Evolutionary conservation across 1,139 yeast species (phyloP).

Genomic region (Yamadazyma atmosphaerica): DNA sequence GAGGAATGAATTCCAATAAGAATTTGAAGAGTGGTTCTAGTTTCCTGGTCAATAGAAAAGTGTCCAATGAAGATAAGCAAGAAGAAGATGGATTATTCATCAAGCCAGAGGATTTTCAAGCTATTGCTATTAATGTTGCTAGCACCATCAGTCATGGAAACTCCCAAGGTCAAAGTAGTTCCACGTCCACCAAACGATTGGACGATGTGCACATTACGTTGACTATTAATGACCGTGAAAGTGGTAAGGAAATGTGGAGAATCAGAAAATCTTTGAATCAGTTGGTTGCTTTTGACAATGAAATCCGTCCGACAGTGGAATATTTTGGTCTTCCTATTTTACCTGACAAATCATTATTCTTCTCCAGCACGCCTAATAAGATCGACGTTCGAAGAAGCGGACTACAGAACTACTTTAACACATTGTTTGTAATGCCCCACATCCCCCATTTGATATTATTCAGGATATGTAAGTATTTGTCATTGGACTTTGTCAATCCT

Average conservation of each 20-base stretch:
- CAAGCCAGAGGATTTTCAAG: constrained; percentile 65
- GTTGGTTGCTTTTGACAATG: constrained; percentile 54
- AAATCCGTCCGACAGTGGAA: constrained; percentile 54
- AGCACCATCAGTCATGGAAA: constrained; percentile 45
- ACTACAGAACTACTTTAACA: constrained; percentile 61
- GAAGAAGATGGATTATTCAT: constrained; percentile 42
- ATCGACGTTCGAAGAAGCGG: constrained; percentile 60
- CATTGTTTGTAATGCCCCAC: constrained; percentile 59
- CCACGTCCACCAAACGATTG: constrained; percentile 30
- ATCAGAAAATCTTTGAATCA: constrained; percentile 62
- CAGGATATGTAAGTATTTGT: constrained; percentile 63
- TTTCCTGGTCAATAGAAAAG: constrained; percentile 8
- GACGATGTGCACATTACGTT: constrained; percentile 65
- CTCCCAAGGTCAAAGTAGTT: constrained; percentile 16
- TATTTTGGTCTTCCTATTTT: constrained; percentile 64
- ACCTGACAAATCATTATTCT: constrained; percentile 55
- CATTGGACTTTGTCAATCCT: constrained; percentile 68
- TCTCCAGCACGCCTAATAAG: constrained; percentile 60
- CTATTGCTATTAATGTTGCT: constrained; percentile 58
- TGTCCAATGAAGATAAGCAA: not conserved
- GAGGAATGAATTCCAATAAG: not conserved
- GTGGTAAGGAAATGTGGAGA: constrained; percentile 70
- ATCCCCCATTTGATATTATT: constrained; percentile 57
- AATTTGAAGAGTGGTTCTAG: constrained; percentile 7
- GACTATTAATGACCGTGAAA: constrained; percentile 57